phyloP scores from a whole-genome alignment of 2,329 filamentous ascomycete species.

The Diplodia scrobiculata region DNA sequence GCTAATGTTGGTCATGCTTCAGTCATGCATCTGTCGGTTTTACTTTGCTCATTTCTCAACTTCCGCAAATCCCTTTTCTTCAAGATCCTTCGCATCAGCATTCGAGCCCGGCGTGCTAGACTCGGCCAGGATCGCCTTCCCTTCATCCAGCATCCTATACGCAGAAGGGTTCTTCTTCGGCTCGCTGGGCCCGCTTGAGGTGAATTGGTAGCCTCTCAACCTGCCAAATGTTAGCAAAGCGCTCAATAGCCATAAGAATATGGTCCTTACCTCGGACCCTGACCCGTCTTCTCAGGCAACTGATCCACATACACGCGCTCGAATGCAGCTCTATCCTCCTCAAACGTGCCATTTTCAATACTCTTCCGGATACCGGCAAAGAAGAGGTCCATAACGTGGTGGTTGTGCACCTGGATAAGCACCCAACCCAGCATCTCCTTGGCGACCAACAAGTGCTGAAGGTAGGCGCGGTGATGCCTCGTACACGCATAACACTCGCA shows the following conservation, averaged over 20 bases:
- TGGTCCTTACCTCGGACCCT: slow-evolving; percentile 59
- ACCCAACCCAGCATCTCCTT: slow-evolving; percentile 98
- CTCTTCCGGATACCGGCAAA: slow-evolving; percentile 69
- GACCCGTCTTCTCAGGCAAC: slow-evolving; percentile 72
- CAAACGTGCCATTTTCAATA: slow-evolving; percentile 60
- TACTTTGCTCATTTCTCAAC: neutral
- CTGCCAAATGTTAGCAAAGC: neutral
- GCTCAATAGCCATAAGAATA: slow-evolving; percentile 43
- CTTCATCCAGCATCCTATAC: slow-evolving; percentile 29
- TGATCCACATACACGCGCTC: slow-evolving; percentile 67
- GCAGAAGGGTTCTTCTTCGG: slow-evolving; percentile 29
- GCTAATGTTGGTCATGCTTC: too few relatives aligned
- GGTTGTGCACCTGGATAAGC: slow-evolving; percentile 89
- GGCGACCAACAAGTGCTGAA: slow-evolving; percentile 83
- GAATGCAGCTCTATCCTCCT: slow-evolving; percentile 62
- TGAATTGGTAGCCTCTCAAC: slow-evolving; percentile 30
- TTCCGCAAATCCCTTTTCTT: slow-evolving; percentile 30
- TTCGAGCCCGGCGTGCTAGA: slow-evolving; percentile 12
- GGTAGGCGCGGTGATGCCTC: slow-evolving; percentile 79
- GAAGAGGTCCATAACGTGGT: slow-evolving; percentile 70
- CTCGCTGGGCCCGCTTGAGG: slow-evolving; percentile 28
- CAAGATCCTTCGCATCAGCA: slow-evolving; percentile 31
- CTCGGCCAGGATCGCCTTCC: slow-evolving; percentile 21
- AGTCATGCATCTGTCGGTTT: too few relatives aligned
- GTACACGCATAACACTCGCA: slow-evolving; percentile 85